Evolutionary conservation across 768 basidiomycete species (phyloP), one percentile per base, ranked within the genome.

Genomic region (Fomitopsis pulvina): DNA sequence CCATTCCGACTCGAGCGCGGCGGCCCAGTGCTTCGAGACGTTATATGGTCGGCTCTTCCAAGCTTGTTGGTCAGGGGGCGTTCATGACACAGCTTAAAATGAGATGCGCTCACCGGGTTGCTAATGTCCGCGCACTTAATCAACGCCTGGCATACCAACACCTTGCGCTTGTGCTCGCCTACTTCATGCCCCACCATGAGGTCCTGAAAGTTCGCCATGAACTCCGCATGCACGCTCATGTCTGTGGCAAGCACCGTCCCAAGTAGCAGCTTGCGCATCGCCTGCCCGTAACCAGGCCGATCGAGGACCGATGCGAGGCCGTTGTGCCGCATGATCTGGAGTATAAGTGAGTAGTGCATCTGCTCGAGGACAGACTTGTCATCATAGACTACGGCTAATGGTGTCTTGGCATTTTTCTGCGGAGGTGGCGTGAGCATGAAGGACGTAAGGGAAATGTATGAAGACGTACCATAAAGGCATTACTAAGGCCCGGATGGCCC

Each of bases 71-170:
- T 12, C 39, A 47, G 14, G 42, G n/a, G 34, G 48, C 12, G 46
- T 32, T 22, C 2, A 28, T 39, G 37, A 47, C 18, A 47, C 40
- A 41, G 45, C 30, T 7, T 29, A 29, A 30, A 18, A 20, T 5
- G 24, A 12, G 30, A 37, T 10, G 28, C 12, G 79, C 93, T 56
- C 64, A 96, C 93, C 14, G 96, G 95, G 65, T 99, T 99, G 64
- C 91, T 93, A 61, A 99, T 98, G 69, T 99, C 96, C 16, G 95
- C 93, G 61, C 94, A 96, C 68, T 99, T 98, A 65, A 99, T 83
- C 45, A 99, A 70, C 2, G 88, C 87, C 60, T 97, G 92, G 63
- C 91, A 95, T 21, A 92, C 66, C 47, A 95, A 67, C 22, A 87
- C 71, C 57, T 86, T 76, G 47, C 82, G 77, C 56, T 68, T 62